phyloP scores from a whole-genome alignment of 2,329 filamentous ascomycete species.

The Mariannaea sp. region DNA sequence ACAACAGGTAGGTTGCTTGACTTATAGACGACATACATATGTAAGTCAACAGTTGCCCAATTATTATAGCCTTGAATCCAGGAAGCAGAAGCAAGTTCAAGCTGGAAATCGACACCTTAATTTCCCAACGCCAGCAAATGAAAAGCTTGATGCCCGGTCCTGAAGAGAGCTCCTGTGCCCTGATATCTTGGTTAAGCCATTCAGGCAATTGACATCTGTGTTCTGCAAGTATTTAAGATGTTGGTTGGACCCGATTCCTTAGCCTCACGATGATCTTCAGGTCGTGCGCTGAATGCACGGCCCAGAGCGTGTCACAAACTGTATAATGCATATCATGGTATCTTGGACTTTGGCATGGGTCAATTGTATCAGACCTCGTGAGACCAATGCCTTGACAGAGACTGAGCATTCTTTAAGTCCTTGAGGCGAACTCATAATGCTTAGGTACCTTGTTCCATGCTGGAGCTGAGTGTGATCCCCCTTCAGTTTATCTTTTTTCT shows the following conservation, averaged over 20 bases:
- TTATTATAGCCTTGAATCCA: too few species aligned
- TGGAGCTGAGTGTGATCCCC: background rate
- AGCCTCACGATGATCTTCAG: background rate
- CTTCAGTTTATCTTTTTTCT: too few species aligned
- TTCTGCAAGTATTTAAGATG: constrained; percentile 20
- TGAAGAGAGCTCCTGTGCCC: too few species aligned
- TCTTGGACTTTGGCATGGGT: background rate
- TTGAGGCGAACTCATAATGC: background rate
- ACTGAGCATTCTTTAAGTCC: background rate
- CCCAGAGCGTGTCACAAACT: constrained; percentile 9
- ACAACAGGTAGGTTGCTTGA: too few species aligned
- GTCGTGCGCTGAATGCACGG: constrained; percentile 1
- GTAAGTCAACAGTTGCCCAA: too few species aligned
- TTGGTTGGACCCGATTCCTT: constrained; percentile 7
- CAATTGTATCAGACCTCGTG: background rate
- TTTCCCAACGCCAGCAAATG: too few species aligned
- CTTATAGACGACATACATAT: too few species aligned
- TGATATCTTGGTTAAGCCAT: too few species aligned
- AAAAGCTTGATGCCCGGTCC: too few species aligned
- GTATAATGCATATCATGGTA: constrained; percentile 10
- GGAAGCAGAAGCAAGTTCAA: too few species aligned
- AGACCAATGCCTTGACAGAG: too few species aligned
- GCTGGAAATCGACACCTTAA: too few species aligned
- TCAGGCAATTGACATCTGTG: background rate
- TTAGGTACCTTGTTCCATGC: background rate